Evolutionary conservation across 2,329 filamentous ascomycete species (phyloP).

Genomic region (Epichloe brachyelytri): DNA sequence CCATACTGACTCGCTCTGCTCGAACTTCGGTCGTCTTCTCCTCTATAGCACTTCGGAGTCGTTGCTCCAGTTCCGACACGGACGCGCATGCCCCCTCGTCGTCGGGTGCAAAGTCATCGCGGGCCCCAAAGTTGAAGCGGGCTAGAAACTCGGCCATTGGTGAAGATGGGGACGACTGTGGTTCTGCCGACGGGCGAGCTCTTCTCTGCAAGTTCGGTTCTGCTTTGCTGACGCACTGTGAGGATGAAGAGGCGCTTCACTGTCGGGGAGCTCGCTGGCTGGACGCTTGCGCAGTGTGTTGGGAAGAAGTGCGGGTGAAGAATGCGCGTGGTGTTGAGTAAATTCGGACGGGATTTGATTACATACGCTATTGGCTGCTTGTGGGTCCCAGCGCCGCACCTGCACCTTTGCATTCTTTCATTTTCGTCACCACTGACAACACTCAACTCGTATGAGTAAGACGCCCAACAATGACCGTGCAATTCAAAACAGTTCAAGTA

Average conservation of each 20-base stretch:
- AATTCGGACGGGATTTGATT: background rate
- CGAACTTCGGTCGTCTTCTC: constrained; percentile 32
- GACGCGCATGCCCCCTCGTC: constrained; percentile 18
- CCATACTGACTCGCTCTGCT: constrained; percentile 35
- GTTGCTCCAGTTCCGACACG: constrained; percentile 32
- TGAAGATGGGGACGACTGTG: background rate
- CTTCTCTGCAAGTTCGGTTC: background rate
- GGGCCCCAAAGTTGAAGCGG: constrained; percentile 20
- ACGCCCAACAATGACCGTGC: background rate
- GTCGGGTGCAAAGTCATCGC: constrained; percentile 10
- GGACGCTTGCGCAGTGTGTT: background rate
- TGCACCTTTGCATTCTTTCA: too few species aligned
- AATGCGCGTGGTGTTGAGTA: background rate
- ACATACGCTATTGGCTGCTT: too few species aligned
- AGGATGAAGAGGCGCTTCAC: background rate
- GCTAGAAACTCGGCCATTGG: constrained; percentile 26
- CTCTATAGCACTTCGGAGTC: constrained; percentile 28
- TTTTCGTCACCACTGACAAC: background rate
- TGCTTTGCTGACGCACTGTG: background rate
- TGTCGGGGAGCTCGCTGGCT: background rate
- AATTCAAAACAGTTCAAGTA: too few species aligned
- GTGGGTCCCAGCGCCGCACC: too few species aligned
- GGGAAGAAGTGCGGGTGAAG: too few species aligned
- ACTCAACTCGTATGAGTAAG: background rate
- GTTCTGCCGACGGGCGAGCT: background rate